Evolutionary conservation across 129 eudicot species (phyloP).

Genomic region (Pulicaria dysenterica): DNA sequence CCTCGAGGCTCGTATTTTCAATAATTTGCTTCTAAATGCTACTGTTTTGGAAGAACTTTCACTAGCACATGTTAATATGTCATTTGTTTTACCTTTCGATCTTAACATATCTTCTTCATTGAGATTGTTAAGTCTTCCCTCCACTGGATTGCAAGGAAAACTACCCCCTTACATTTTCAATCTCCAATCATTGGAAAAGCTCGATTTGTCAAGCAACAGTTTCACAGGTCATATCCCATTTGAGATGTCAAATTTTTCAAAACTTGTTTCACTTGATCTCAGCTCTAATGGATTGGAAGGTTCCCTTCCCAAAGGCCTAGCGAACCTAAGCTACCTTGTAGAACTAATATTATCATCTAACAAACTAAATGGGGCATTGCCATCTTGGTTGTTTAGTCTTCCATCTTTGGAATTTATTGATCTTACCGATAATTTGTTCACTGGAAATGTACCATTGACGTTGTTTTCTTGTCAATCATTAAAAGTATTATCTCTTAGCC

Average conservation of each 20-base stretch:
- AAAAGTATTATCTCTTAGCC: not conserved
- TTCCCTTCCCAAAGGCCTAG: constrained; percentile 5
- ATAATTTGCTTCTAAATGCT: not conserved
- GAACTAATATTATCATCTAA: not conserved
- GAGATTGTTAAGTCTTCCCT: not conserved
- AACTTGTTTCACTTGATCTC: constrained; percentile 14
- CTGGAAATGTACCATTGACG: not conserved
- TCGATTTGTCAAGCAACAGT: not conserved
- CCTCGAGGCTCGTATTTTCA: not conserved
- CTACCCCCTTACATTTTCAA: not conserved
- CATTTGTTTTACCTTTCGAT: constrained; percentile 12
- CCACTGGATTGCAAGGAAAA: not conserved
- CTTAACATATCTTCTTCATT: constrained; percentile 17
- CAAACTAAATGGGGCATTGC: constrained; percentile 13
- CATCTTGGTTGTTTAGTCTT: constrained; percentile 18
- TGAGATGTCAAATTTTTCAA: constrained; percentile 21
- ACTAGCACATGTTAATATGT: not conserved
- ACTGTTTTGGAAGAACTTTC: not conserved
- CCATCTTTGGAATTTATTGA: not conserved
- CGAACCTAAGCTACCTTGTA: constrained; percentile 4
- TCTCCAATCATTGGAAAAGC: not conserved
- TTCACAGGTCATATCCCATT: not conserved
- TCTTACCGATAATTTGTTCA: constrained; percentile 2
- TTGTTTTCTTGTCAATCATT: not conserved
- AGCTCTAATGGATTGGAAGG: not conserved